These are phyloP conservation scores for Waitea zeae DNA, from an alignment of 1,284 basidiomycete species.

Conservation along the genomic window DNA sequence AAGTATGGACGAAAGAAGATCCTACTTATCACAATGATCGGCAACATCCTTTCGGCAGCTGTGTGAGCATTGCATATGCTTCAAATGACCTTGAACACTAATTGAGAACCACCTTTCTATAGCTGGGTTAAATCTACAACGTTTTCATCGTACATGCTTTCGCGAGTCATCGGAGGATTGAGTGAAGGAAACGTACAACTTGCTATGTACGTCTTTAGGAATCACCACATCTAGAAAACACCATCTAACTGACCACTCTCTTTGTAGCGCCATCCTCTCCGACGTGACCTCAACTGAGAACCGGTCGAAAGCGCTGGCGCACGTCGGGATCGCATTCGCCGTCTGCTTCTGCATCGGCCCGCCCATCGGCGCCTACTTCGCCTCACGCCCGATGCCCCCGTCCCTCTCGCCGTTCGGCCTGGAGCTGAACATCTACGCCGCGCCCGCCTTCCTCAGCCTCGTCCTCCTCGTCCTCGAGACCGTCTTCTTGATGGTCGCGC, in stretches of 20 bases:
- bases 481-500: conserved; percentile 47
- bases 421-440: conserved; percentile 72
- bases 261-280: conserved; percentile 65
- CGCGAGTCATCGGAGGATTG: conserved; percentile 74
- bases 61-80: conserved; percentile 38
- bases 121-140: conserved; percentile 81
- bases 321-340: conserved; percentile 87
- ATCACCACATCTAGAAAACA: too few species aligned
- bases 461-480: conserved; percentile 56
- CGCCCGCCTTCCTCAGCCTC: conserved; percentile 65
- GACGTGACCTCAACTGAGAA: conserved; percentile 68
- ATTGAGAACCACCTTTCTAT: not conserved
- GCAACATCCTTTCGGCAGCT: conserved; percentile 76
- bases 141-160: conserved; percentile 78
- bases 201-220: conserved; percentile 38
- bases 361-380: conserved; percentile 72
- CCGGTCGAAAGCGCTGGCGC: conserved; percentile 71
- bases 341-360: conserved; percentile 82
- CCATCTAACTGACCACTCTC: conserved; percentile 1
- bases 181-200: conserved; percentile 80
- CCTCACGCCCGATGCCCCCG: conserved; percentile 44
- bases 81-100: not conserved
- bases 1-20: conserved; percentile 72
- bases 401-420: conserved; percentile 38
- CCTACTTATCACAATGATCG: conserved; percentile 72